Conservation (phyloP, 371 early-diverging fungal genomes). For the Syncephalis plumigaleata region DNA sequence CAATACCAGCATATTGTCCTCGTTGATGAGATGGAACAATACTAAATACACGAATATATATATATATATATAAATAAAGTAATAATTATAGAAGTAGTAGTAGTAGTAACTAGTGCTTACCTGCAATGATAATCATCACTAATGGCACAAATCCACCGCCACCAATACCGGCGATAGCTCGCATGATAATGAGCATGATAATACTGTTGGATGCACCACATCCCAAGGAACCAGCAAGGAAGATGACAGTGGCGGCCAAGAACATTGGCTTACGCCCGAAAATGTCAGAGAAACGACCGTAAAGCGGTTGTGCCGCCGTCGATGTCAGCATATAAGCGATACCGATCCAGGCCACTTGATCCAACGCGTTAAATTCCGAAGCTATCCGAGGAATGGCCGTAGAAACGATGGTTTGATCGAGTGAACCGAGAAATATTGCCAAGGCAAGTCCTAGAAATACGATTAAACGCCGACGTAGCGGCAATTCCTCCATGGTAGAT, state of each 20-base stretch:
- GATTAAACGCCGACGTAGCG: too few species aligned
- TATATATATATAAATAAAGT: neutral
- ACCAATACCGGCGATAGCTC: conserved; percentile 63
- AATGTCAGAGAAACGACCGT: conserved; percentile 32
- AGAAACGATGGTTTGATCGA: conserved; percentile 66
- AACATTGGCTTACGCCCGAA: conserved; percentile 45
- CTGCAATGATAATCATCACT: conserved; percentile 52
- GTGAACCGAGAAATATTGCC: conserved; percentile 34
- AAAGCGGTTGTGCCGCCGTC: conserved; percentile 60
- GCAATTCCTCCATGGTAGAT: too few species aligned
- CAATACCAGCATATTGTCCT: conserved; percentile 29
- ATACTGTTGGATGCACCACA: conserved; percentile 35
- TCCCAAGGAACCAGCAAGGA: conserved; percentile 31
- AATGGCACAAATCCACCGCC: conserved; percentile 57
- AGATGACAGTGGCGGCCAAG: conserved; percentile 29
- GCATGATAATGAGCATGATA: conserved; percentile 41
- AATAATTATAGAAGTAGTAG: too few species aligned
- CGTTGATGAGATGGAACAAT: conserved; percentile 13
- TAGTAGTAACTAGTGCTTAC: too few species aligned
- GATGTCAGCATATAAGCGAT: conserved; percentile 55
- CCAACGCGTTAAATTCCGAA: conserved; percentile 45
- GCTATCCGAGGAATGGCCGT: conserved; percentile 60
- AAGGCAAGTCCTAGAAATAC: conserved; percentile 17
- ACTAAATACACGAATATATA: neutral
- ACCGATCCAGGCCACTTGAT: conserved; percentile 50